These are phyloP conservation scores for Phialophora macrospora DNA, from an alignment of 2,329 filamentous ascomycete genomes.

Conservation along the genomic window DNA sequence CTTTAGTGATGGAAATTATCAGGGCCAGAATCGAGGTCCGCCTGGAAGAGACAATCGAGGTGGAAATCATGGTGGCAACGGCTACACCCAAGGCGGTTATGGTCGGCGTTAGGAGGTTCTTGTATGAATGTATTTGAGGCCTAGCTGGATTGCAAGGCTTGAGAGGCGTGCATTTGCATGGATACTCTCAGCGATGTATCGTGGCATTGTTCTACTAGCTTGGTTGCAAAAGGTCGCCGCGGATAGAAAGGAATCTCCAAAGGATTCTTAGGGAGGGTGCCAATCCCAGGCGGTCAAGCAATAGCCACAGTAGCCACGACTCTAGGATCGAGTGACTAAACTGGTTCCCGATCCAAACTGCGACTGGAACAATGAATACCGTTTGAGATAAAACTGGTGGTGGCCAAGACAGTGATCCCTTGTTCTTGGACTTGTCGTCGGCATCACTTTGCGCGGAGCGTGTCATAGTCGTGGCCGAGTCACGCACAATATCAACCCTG, in stretches of 20 bases:
- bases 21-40: conserved; percentile 29
- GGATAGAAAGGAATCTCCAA: background rate
- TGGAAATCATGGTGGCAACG: conserved; percentile 32
- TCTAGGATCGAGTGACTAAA: no score
- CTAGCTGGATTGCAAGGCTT: background rate
- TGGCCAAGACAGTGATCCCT: no score
- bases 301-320: no score
- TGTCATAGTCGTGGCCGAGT: no score
- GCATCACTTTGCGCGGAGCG: no score
- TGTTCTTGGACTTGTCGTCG: no score
- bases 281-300: no score
- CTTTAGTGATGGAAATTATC: conserved; percentile 30
- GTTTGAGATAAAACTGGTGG: no score
- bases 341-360: no score
- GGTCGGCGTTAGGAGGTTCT: conserved; percentile 21
- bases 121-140: background rate
- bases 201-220: background rate
- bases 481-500: no score
- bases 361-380: no score
- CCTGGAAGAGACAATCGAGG: conserved; percentile 25
- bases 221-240: background rate
- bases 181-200: background rate
- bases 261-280: no score
- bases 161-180: background rate
- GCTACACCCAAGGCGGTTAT: conserved; percentile 32